Percentiles rank a stretch among this genome's conserved stretches.
Conservation (phyloP, 2,329 filamentous ascomycete species). For the Boeremia lycopersici region DNA sequence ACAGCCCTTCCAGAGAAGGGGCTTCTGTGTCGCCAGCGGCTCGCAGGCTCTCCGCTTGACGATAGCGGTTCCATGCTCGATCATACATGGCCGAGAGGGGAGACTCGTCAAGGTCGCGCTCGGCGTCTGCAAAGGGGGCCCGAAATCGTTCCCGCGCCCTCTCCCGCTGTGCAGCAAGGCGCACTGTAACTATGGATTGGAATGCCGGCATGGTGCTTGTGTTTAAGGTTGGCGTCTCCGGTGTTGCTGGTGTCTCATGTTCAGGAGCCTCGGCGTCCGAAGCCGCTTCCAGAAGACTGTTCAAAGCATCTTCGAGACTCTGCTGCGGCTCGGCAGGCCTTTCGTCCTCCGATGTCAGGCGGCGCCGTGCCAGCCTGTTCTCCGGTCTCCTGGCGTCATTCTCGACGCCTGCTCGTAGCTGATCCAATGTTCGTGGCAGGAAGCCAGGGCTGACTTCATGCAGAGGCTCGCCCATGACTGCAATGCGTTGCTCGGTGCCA, state of each 20-base stretch:
- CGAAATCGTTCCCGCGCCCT: constrained; percentile 47
- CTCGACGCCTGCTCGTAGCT: constrained; percentile 44
- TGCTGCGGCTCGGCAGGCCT: constrained; percentile 32
- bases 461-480: constrained; percentile 56
- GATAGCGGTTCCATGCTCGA: constrained; percentile 52
- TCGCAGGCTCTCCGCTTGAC: constrained; percentile 48
- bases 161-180: constrained; percentile 26
- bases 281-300: constrained; percentile 37
- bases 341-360: constrained; percentile 32
- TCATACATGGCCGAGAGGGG: constrained; percentile 56
- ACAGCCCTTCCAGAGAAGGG: constrained; percentile 27
- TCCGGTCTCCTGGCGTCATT: constrained; percentile 40
- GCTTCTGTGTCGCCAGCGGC: constrained; percentile 29
- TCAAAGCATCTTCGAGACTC: constrained; percentile 44
- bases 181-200: constrained; percentile 12
- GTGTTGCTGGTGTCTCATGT: not conserved
- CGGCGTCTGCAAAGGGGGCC: constrained; percentile 55
- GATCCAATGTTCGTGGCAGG: constrained; percentile 54
- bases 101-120: constrained; percentile 56
- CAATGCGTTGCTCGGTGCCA: constrained; percentile 52
- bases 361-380: constrained; percentile 35
- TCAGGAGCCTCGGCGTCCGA: constrained; percentile 25
- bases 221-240: not conserved
- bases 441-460: constrained; percentile 54
- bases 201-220: not conserved